Conservation (phyloP, 148 eudicot species). For the Polygonum aviculare region DNA sequence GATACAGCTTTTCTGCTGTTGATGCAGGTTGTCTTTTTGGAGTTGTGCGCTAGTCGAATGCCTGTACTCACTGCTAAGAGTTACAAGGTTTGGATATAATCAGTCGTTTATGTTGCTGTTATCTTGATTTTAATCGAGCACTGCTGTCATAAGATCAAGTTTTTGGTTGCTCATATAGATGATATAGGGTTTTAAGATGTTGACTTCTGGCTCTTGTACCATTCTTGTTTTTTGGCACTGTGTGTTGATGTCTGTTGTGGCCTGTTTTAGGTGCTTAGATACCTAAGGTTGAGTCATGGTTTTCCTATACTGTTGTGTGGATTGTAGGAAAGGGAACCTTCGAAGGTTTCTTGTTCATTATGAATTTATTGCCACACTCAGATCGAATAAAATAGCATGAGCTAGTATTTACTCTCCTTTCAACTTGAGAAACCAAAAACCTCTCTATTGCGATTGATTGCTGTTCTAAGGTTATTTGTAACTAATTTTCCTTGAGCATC, state of each 20-base stretch:
- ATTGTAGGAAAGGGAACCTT: background rate
- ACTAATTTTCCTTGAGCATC: background rate
- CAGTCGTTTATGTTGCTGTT: background rate
- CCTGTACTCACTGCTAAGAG: conserved; percentile 57
- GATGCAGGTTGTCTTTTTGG: conserved; percentile 81
- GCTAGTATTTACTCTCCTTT: background rate
- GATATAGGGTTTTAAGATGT: background rate
- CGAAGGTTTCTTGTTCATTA: background rate
- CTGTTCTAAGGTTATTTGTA: background rate
- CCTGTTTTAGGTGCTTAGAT: background rate
- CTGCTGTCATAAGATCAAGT: background rate
- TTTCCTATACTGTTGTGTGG: background rate
- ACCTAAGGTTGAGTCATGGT: background rate
- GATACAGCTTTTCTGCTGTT: background rate
- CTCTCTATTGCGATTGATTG: background rate
- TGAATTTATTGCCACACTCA: background rate
- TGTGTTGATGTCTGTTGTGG: background rate
- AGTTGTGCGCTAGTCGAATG: conserved; percentile 81
- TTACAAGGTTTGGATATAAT: conserved; percentile 43
- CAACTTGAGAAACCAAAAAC: conserved; percentile 1
- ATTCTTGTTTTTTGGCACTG: background rate
- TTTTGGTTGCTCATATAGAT: background rate
- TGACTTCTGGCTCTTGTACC: background rate
- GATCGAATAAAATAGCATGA: background rate
- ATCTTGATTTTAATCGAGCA: background rate